Base-by-base conservation (phyloP, 306 rosid genomes). In the Dalbergia oliveri region DNA sequence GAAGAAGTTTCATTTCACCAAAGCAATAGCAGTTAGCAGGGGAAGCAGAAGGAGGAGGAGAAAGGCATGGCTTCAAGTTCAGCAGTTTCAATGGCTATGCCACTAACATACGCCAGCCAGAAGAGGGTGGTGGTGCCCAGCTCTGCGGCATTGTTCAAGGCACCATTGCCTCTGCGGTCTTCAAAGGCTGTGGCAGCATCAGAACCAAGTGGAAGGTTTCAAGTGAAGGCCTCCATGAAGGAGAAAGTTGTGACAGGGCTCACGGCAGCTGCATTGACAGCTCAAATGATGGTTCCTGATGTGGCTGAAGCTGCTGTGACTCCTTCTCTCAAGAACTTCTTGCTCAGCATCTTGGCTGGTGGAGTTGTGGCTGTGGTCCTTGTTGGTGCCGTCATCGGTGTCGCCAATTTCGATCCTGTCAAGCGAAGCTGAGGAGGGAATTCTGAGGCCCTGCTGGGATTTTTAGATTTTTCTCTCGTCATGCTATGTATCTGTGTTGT, bases 321-420 rank as follows among this genome's bases (percentile, higher is more conserved):
- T n/a, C 97, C 99, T 2, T 94, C 97, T 45, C 89, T 94, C 35
- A 92, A 93, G 87, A 94, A 93, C 90, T 92, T 90, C 90, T 80
- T 94, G 91, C 97, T 94, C 73, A 94, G 97, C 88, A 93, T 93
- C 56, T 90, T 66, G 0, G 97, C 99, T 8, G 97, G 97, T 64
- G 99, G 99, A 3, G 86, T 71, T 59, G 99, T 94, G 44, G 77
- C 81, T 16, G 58, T 62, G 1, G 93, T 58, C 14, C 14, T 92
- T 59, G 15, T 94, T 19, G 97, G 97, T 7, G 99, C 90, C 3
- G 97, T 94, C 3, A 51, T 91, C n/a, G 99, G 95, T n/a, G 99
- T 92, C 23, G 10, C 97, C 72, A 94, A 94, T 76, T 94, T 93
- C 83, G 99, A 94, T 72, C 99, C 97, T 5, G 97, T 94, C 33